Base-by-base conservation (phyloP, 805 yeast species). In the Nakazawaea laoshanensis region DNA sequence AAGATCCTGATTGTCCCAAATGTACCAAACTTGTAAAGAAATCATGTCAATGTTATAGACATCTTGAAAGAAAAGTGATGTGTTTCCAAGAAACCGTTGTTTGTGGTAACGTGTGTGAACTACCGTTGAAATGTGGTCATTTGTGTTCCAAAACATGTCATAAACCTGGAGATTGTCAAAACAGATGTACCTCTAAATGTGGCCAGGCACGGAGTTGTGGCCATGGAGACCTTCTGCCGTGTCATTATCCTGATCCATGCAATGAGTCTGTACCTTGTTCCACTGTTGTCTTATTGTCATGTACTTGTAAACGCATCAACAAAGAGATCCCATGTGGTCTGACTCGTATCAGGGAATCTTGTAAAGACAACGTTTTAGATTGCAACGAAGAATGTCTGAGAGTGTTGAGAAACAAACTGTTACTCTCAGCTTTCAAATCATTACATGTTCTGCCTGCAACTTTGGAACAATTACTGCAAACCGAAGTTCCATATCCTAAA, bases 321-420 rank as follows among this genome's bases (percentile, higher is more conserved):
- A 61, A 59, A 22, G 55, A 50, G 5, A 64, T 70, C 5, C 49
- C 65, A 10, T 87, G 96, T 59, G 77, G 74, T 15, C 74, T 77
- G 6, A 57, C 66, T n/a, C 47, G 12, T 38, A 42, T 15, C 37
- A 45, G 29, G 35, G 51, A 47, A 24, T 58, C 65, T 7, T 50
- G 44, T 10, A 56, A 55, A 30, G 63, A 60, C 3, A 56, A 59
- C 2, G 42, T 44, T 1, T 44, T 83, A 17, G 66, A 63, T 15
- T 87, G 96, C 61, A 82, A 78, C 47, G 80, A 75, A 7, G 73
- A 70, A 17, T 87, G 96, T 59, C 74, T 62, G 9, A 53, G 67
- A 32, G 61, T 64, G 14, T 64, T 70, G 43, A 63, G 95, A 35
- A 82, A 80, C 40, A 63, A 61, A 27, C 64, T 67, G 41, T 55